Conservation (phyloP, 371 early-diverging fungal genomes). For the Mortierella sp. region DNA sequence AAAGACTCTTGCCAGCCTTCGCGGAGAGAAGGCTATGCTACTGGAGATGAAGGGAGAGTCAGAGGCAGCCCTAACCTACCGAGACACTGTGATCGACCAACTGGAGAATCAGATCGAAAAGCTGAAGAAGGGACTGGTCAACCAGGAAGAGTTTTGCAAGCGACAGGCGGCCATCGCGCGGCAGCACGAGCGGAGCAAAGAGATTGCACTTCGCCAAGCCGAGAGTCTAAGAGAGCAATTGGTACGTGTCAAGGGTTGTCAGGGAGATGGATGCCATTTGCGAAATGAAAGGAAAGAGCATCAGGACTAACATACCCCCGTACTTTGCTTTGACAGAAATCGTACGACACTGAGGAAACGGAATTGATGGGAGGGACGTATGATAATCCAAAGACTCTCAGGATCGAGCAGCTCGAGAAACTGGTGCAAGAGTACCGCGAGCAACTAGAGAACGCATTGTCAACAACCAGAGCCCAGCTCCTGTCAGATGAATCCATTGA, state of each 20-base stretch:
- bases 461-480: neutral
- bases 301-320: neutral
- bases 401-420: conserved; percentile 70
- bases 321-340: conserved; percentile 49
- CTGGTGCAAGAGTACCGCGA: conserved; percentile 67
- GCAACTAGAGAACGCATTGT: conserved; percentile 39
- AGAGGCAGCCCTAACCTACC: conserved; percentile 32
- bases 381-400: conserved; percentile 65
- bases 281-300: too few species aligned
- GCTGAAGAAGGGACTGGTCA: conserved; percentile 15
- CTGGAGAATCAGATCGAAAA: conserved; percentile 28
- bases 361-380: conserved; percentile 57
- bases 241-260: conserved; percentile 17
- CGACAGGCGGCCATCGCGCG: conserved; percentile 18
- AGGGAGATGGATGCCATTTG: too few species aligned
- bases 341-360: conserved; percentile 73
- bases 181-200: conserved; percentile 33
- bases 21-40: conserved; percentile 36
- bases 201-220: conserved; percentile 41
- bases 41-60: conserved; percentile 28
- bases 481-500: neutral
- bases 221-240: conserved; percentile 39
- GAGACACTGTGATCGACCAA: conserved; percentile 13
- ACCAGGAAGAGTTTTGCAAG: conserved; percentile 34
- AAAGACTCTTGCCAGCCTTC: conserved; percentile 41